Evolutionary conservation across 805 yeast species (phyloP).

Genomic region (Pichia membranifaciens): DNA sequence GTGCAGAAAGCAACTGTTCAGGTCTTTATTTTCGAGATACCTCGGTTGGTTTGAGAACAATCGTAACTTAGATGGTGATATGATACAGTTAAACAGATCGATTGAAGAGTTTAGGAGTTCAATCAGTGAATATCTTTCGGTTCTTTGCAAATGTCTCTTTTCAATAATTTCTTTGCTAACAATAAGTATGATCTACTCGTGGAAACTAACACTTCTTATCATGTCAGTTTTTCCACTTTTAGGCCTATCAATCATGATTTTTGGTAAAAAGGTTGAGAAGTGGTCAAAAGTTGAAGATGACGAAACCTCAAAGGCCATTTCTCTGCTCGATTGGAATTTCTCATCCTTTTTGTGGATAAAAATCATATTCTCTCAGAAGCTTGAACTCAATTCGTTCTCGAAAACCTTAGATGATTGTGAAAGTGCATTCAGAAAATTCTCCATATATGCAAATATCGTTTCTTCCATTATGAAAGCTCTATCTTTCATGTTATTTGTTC

Average conservation of each 20-base stretch:
- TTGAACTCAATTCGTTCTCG: conserved; percentile 44
- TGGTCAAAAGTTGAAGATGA: conserved; percentile 53
- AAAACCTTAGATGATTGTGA: conserved; percentile 29
- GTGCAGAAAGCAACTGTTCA: conserved; percentile 44
- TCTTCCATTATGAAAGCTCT: conserved; percentile 50
- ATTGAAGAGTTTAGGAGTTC: conserved; percentile 69
- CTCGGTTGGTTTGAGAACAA: conserved; percentile 60
- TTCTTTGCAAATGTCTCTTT: conserved; percentile 47
- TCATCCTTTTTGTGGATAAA: conserved; percentile 55
- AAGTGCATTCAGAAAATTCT: conserved; percentile 36
- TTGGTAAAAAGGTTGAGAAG: conserved; percentile 47
- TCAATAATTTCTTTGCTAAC: conserved; percentile 50
- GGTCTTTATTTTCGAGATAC: conserved; percentile 39
- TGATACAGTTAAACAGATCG: conserved; percentile 63
- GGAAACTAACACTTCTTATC: conserved; percentile 80
- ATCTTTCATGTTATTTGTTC: conserved; percentile 73
- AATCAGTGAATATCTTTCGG: conserved; percentile 58
- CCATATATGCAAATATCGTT: conserved; percentile 50
- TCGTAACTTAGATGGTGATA: conserved; percentile 54
- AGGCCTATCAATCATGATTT: conserved; percentile 38
- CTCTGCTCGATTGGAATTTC: conserved; percentile 65
- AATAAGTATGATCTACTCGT: conserved; percentile 69
- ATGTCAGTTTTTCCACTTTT: conserved; percentile 71
- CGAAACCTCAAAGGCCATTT: conserved; percentile 49
- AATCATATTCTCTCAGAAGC: conserved; percentile 47